Base-by-base conservation (phyloP, 257 asterid genomes). In the Prunella vulgaris region DNA sequence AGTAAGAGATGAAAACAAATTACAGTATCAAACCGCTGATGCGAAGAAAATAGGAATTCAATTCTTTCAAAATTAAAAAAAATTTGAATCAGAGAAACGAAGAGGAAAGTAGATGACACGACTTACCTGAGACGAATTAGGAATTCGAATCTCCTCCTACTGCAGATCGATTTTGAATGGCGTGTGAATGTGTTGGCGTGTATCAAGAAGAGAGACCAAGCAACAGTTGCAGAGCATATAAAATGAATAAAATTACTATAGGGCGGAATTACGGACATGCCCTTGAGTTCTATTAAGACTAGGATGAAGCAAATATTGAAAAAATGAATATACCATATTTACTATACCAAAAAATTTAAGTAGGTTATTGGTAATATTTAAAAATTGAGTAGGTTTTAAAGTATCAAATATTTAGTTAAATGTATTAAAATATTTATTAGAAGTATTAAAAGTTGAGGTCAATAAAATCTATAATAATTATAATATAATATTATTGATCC, bases 151-250 rank as follows among this genome's bases (percentile, higher is more conserved):
- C 60, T 65, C 67, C 70, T 6, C 65, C 68, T 2, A 30, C 69
- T 54, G 70, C 52, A 75, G 83, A 75, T 79, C 80, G 75, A 13
- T 38, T 66, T 52, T 4, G 71, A 37, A 18, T 40, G 38, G 59
- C 59, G 59, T 49, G 51, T 30, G 54, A 60, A 58, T 13, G 64
- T 15, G 10, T 35, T 4, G 15, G 27, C 48, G 59, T 17, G 58
- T 20, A 4, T n/a, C 21, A 5, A 21, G 3, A 46, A n/a, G 53
- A 15, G 53, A 46, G 21, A n/a, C 53, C 20, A 37, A 60, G 46
- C 22, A 42, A 57, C 67, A 60, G 76, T 42, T 71, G 42, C 28
- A 5, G 56, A 65, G 40, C 63, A 59, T 53, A 35, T 37, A 8
- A 22, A 13, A 33, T 17, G 21, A 46, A 42, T 37, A 37, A n/a